These are phyloP conservation scores for Tetraselmis striata DNA, from an alignment of 139 green algal species.

Conservation along the genomic window DNA sequence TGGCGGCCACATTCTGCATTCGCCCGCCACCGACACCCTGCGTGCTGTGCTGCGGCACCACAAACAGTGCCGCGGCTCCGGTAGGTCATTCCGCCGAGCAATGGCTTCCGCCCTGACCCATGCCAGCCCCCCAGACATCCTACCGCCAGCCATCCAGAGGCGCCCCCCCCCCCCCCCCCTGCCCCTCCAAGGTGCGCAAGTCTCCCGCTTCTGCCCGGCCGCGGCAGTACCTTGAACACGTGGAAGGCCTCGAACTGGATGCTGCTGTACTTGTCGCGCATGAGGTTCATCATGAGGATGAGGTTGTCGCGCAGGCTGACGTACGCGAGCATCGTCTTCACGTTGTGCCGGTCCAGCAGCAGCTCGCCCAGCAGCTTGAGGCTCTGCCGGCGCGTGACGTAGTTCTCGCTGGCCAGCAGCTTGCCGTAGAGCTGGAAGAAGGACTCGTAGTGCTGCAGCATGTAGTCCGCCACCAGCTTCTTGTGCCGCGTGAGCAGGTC, in stretches of 20 bases:
- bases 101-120: too few species aligned
- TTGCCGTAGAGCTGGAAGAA: constrained; percentile 75
- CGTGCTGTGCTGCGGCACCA: too few species aligned
- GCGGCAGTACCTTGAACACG: constrained; percentile 98
- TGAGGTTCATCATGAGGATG: constrained; percentile 88
- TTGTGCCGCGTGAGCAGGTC: constrained; percentile 85
- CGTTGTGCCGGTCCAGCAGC: constrained; percentile 77
- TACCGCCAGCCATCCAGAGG: too few species aligned
- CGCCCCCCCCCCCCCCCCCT: neutral
- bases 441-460: constrained; percentile 52
- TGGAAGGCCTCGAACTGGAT: constrained; percentile 98
- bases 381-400: constrained; percentile 69
- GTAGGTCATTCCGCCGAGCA: too few species aligned
- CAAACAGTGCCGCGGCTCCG: too few species aligned
- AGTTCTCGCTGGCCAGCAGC: constrained; percentile 80
- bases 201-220: too few species aligned
- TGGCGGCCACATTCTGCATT: too few species aligned
- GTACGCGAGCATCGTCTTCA: constrained; percentile 84
- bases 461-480: constrained; percentile 55
- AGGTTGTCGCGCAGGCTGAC: constrained; percentile 81
- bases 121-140: too few species aligned
- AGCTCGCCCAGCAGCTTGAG: constrained; percentile 85
- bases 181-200: neutral
- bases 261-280: constrained; percentile 75
- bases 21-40: too few species aligned